Conservation (phyloP, 2,329 filamentous ascomycete species). For the Monosporascus sp. region DNA sequence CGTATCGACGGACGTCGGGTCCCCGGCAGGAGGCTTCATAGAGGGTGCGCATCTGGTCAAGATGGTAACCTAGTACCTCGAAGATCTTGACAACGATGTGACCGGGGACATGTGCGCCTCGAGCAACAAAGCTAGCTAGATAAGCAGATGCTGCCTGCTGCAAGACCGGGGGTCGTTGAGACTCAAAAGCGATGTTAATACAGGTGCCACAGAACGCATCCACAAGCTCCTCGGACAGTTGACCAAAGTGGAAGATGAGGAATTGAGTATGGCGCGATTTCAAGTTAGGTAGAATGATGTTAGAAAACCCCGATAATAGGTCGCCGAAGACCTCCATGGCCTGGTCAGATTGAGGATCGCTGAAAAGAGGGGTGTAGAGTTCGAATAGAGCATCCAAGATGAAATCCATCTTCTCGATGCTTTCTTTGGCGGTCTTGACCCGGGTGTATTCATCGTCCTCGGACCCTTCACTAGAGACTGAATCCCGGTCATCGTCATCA, state of each 20-base stretch:
- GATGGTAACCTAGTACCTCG: constrained; percentile 67
- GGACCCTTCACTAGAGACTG: constrained; percentile 63
- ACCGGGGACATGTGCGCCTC: constrained; percentile 74
- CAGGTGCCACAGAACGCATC: constrained; percentile 79
- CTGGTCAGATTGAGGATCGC: constrained; percentile 59
- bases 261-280: constrained; percentile 93
- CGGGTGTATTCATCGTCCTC: constrained; percentile 59
- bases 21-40: constrained; percentile 73
- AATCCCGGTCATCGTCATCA: constrained; percentile 62
- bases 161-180: constrained; percentile 63
- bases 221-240: constrained; percentile 70
- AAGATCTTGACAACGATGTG: constrained; percentile 79
- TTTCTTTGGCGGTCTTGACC: constrained; percentile 69
- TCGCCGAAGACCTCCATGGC: constrained; percentile 71
- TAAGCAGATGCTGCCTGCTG: constrained; percentile 87
- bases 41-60: constrained; percentile 67
- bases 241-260: constrained; percentile 90
- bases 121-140: constrained; percentile 87
- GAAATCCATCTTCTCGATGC: constrained; percentile 85
- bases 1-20: constrained; percentile 78
- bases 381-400: constrained; percentile 85
- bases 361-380: constrained; percentile 71
- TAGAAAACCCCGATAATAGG: constrained; percentile 78
- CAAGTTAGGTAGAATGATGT: constrained; percentile 83
- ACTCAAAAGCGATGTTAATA: constrained; percentile 65